Evolutionary conservation across 1,284 basidiomycete species (phyloP).

Genomic region (Naganishia sp.): DNA sequence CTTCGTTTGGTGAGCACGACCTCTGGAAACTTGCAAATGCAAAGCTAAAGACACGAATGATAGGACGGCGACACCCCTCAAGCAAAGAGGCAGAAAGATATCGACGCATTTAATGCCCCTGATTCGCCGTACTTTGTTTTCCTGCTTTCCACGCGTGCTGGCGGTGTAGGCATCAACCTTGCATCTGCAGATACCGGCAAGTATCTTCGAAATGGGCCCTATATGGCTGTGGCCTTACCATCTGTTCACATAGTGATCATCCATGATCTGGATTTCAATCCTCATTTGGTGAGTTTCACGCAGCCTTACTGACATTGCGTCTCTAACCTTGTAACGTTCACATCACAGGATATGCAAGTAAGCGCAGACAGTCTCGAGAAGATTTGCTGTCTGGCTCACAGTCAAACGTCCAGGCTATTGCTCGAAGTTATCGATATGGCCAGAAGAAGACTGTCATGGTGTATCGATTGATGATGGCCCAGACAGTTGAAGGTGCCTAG

Average conservation of each 20-base stretch:
- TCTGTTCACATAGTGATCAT: conserved; percentile 68
- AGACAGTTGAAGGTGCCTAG: conserved; percentile 75
- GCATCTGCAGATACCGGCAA: conserved; percentile 56
- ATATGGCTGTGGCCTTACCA: background rate
- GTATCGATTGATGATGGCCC: conserved; percentile 88
- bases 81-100: conserved; percentile 82
- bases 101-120: conserved; percentile 89
- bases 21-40: conserved; percentile 33
- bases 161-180: conserved; percentile 93
- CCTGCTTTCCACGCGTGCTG: conserved; percentile 89
- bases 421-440: conserved; percentile 69
- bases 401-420: conserved; percentile 67
- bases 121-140: conserved; percentile 87
- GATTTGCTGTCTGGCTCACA: background rate
- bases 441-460: conserved; percentile 65
- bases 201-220: conserved; percentile 4
- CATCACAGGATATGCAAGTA: conserved; percentile 47
- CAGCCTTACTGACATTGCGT: background rate
- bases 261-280: conserved; percentile 91
- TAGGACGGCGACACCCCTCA: conserved; percentile 90
- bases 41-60: conserved; percentile 7
- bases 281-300: conserved; percentile 66
- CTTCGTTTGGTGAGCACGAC: conserved; percentile 72
- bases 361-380: conserved; percentile 15
- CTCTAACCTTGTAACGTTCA: background rate